Conservation (phyloP, 768 basidiomycete species). For the Sporobolomyces roseus region DNA sequence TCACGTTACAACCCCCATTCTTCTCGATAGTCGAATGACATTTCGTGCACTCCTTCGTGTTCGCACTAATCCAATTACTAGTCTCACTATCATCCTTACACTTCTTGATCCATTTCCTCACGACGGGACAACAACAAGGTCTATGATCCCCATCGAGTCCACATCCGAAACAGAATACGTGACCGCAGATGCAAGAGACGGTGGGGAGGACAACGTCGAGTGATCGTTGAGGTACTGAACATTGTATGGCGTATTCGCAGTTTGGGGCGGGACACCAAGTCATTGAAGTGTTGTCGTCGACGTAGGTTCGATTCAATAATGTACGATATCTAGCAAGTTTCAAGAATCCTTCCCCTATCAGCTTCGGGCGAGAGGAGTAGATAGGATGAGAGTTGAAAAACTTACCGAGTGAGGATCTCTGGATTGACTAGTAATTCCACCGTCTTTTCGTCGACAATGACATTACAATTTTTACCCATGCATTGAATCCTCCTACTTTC, state of each 20-base stretch:
- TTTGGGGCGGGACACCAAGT: constrained; percentile 94
- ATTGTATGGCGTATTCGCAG: constrained; percentile 91
- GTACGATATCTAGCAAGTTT: constrained; percentile 69
- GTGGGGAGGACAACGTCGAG: constrained; percentile 79
- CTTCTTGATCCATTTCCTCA: constrained; percentile 92
- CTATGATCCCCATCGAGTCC: constrained; percentile 81
- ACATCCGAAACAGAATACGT: constrained; percentile 95
- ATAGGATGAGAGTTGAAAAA: constrained; percentile 28
- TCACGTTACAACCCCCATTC: constrained; percentile 96
- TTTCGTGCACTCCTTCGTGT: constrained; percentile 95
- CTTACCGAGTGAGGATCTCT: constrained; percentile 53
- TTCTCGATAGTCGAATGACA: constrained; percentile 99
- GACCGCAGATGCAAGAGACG: constrained; percentile 73
- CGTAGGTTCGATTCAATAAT: constrained; percentile 83
- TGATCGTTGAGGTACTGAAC: constrained; percentile 71
- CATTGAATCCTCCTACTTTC: constrained; percentile 53
- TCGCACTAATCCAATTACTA: constrained; percentile 99
- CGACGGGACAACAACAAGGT: constrained; percentile 81
- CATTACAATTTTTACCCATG: constrained; percentile 52
- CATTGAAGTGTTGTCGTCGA: constrained; percentile 72
- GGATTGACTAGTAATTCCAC: constrained; percentile 56
- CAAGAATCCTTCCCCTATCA: not conserved
- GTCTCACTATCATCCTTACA: constrained; percentile 97
- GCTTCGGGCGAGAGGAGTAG: not conserved
- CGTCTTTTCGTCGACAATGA: constrained; percentile 50